phyloP scores from a whole-genome alignment of 2,329 filamentous ascomycete genomes.

The Didymella sp. region DNA sequence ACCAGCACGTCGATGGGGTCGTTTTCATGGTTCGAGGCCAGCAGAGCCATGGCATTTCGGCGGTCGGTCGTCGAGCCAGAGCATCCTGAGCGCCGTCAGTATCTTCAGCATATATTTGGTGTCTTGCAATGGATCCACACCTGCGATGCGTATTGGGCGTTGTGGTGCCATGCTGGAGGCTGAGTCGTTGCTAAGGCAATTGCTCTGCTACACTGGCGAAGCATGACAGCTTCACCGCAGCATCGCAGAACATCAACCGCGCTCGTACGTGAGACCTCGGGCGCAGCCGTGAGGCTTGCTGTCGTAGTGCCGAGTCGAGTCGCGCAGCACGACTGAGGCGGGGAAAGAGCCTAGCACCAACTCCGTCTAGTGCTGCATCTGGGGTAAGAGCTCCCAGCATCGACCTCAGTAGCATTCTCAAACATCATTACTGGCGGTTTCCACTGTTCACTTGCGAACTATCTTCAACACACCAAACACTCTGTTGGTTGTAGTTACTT shows the following conservation, averaged over 20 bases:
- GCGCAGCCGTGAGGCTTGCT: neutral
- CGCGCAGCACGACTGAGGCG: neutral
- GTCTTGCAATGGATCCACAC: too few relatives aligned
- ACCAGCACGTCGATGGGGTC: slow-evolving; percentile 45
- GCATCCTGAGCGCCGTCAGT: slow-evolving; percentile 28
- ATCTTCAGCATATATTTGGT: too few relatives aligned
- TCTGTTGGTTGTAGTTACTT: too few relatives aligned
- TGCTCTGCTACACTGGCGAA: neutral
- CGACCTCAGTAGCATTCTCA: too few relatives aligned
- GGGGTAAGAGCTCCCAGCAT: neutral
- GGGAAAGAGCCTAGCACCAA: neutral
- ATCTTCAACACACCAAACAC: too few relatives aligned
- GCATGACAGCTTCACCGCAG: slow-evolving; percentile 1
- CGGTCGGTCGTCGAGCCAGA: slow-evolving; percentile 44
- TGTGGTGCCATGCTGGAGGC: slow-evolving; percentile 24
- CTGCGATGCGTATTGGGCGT: slow-evolving; percentile 34
- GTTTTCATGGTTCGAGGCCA: slow-evolving; percentile 37
- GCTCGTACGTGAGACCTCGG: slow-evolving; percentile 16
- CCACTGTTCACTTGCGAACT: too few relatives aligned
- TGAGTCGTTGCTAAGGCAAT: neutral
- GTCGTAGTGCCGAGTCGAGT: neutral
- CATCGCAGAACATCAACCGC: neutral
- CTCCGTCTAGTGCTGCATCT: neutral
- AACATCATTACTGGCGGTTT: too few relatives aligned
- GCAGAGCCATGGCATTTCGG: slow-evolving; percentile 41